phyloP scores from a whole-genome alignment of 2,329 filamentous ascomycete genomes.

The Aspergillus thermomutatus region DNA sequence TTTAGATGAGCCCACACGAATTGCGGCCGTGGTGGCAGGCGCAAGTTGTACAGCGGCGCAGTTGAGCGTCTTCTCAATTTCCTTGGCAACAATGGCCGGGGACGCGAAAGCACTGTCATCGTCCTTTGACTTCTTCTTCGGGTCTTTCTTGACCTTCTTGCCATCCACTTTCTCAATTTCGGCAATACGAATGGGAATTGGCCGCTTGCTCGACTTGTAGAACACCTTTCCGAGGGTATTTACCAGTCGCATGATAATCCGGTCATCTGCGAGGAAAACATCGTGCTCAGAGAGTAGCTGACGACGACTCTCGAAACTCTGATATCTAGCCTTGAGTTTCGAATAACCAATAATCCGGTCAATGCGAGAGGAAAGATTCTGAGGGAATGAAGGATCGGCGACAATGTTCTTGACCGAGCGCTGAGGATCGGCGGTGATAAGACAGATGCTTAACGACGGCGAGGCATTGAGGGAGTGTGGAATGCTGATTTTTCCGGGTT shows the following conservation, averaged over 20 bases:
- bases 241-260: conserved; percentile 71
- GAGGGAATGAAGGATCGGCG: conserved; percentile 67
- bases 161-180: conserved; percentile 60
- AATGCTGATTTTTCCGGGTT: conserved; percentile 77
- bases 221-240: conserved; percentile 85
- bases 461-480: conserved; percentile 72
- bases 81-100: conserved; percentile 67
- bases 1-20: conserved; percentile 73
- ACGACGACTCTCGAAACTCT: conserved; percentile 80
- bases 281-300: conserved; percentile 85
- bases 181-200: conserved; percentile 75
- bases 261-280: conserved; percentile 87
- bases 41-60: conserved; percentile 78
- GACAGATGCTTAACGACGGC: conserved; percentile 68
- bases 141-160: conserved; percentile 58
- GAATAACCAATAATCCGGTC: conserved; percentile 74
- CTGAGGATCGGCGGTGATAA: conserved; percentile 81
- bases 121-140: conserved; percentile 44
- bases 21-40: conserved; percentile 72
- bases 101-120: conserved; percentile 51
- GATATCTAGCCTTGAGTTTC: conserved; percentile 87
- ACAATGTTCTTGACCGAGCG: conserved; percentile 87
- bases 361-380: conserved; percentile 63
- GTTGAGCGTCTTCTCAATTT: conserved; percentile 73
- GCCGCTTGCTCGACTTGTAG: conserved; percentile 83